Evolutionary conservation across 305 asterid genomes (phyloP).

Genomic region (Solanum aculeatissimum): DNA sequence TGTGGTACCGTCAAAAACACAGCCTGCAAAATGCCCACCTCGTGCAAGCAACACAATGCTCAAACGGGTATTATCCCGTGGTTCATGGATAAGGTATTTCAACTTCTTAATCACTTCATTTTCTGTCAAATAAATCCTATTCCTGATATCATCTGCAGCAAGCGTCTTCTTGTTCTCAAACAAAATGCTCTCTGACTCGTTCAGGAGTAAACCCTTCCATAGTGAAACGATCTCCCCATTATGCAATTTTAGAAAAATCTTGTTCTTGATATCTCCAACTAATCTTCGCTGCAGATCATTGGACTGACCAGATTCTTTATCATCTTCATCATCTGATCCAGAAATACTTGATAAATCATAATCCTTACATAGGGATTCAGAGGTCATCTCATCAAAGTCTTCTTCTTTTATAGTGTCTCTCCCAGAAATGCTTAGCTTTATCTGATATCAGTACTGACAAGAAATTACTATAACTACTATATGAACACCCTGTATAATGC

Average conservation of each 20-base stretch:
- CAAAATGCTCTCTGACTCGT: conserved; percentile 42
- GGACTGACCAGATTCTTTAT: conserved; percentile 25
- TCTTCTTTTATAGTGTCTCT: conserved; percentile 65
- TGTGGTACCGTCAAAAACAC: conserved; percentile 80
- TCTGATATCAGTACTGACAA: conserved; percentile 34
- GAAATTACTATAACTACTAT: background rate
- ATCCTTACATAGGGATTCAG: conserved; percentile 59
- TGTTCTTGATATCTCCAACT: conserved; percentile 35
- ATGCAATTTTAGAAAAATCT: conserved; percentile 48
- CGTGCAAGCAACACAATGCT: conserved; percentile 81
- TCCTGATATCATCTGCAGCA: conserved; percentile 27
- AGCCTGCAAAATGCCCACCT: conserved; percentile 98
- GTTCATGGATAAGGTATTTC: conserved; percentile 50
- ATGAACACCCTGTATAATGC: background rate
- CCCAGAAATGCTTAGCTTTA: conserved; percentile 83
- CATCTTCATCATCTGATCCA: conserved; percentile 88
- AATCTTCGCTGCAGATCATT: conserved; percentile 24
- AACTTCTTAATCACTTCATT: conserved; percentile 56
- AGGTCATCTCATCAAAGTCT: conserved; percentile 58
- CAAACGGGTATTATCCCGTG: conserved; percentile 51
- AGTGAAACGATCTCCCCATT: conserved; percentile 63
- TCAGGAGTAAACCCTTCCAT: conserved; percentile 63
- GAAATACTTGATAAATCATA: conserved; percentile 93
- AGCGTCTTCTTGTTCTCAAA: conserved; percentile 37
- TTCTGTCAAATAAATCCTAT: conserved; percentile 24